Base-by-base conservation (phyloP, 2,329 filamentous ascomycete species). In the Diaporthe destruens region DNA sequence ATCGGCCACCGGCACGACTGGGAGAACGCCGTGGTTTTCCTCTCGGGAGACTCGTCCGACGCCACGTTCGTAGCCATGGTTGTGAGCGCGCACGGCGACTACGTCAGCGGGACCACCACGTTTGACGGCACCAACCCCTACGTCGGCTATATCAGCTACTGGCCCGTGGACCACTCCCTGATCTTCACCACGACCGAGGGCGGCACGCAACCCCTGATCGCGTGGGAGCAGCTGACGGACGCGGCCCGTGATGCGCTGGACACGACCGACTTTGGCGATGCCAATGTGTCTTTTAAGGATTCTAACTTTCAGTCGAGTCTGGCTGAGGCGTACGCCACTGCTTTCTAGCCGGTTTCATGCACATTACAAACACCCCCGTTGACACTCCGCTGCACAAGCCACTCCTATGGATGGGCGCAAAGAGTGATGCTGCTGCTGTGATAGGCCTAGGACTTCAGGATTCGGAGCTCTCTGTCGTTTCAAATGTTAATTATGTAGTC, bases 181-280 rank as follows among this genome's bases (percentile, higher is more conserved):
- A 77, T 79, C 47, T 79, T 84, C 42, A 84, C 83, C 6, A 76
- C 65, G 11, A 79, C 77, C 0, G 75, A 77, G 18, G 85, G 84
- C 11, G 80, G 80, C 6, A 76, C 77, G 29, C 82, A 84, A 74
- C 81, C 81, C 1, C 74, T 86, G 47, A 79, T 84, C 63, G 82
- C 83, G 11, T 86, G 84, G 84, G 84, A 86, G 75, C 77, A 74
- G n/a, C 77, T 86, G 72, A 76, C 82, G 8, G 61, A 77, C 0
- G 80, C 76, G 12, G 80, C 81, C 7, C 77, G 79, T 56, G 78
- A 74, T 4, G 84, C 82, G 0, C 77, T 86, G 3, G 73, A 76
- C 47, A 79, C 79, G 42, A 78, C 82, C 2, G 79, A 85, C 73
- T 86, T 85, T 76, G 84, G 84, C 3, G 42, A 49, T 20, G 71